Evolutionary conservation across 345 rosid genomes (phyloP).

Genomic region (Sonneratia caseolaris): DNA sequence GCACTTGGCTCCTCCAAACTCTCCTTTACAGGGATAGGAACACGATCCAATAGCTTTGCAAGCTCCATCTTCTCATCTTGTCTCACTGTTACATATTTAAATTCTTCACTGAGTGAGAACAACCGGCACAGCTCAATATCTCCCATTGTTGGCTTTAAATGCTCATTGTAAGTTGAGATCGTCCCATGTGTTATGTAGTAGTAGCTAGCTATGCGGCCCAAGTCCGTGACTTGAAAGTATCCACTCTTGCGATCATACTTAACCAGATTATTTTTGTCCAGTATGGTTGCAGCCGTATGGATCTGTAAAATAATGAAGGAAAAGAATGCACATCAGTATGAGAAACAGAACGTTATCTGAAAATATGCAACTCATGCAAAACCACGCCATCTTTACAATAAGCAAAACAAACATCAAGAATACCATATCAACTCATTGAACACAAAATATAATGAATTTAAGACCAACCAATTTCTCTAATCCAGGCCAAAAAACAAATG

Average conservation of each 20-base stretch:
- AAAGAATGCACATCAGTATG: background rate
- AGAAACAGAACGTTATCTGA: background rate
- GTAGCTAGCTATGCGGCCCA: conserved; percentile 99
- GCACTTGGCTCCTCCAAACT: conserved; percentile 95
- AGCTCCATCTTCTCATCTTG: conserved; percentile 99
- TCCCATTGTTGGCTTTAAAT: conserved; percentile 96
- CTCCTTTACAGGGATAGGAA: conserved; percentile 93
- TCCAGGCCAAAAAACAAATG: background rate
- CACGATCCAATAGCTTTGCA: conserved; percentile 83
- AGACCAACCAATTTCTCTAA: background rate
- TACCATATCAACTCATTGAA: background rate
- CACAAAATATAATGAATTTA: background rate
- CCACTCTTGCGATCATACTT: conserved; percentile 92
- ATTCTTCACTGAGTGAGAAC: conserved; percentile 87
- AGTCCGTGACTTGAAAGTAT: conserved; percentile 91
- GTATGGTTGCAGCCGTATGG: conserved; percentile 78
- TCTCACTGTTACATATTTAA: conserved; percentile 87
- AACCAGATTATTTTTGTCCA: conserved; percentile 86
- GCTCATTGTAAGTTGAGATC: conserved; percentile 79
- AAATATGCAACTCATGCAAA: background rate
- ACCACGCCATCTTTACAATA: background rate
- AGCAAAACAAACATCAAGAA: background rate
- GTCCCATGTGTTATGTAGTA: conserved; percentile 90
- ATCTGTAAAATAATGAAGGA: conserved; percentile 33
- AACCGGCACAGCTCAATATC: conserved; percentile 83